Evolutionary conservation across 495 filamentous ascomycete genomes (phyloP), one percentile per base, ranked within the genome.

Genomic region (Venustampulla echinocandica): DNA sequence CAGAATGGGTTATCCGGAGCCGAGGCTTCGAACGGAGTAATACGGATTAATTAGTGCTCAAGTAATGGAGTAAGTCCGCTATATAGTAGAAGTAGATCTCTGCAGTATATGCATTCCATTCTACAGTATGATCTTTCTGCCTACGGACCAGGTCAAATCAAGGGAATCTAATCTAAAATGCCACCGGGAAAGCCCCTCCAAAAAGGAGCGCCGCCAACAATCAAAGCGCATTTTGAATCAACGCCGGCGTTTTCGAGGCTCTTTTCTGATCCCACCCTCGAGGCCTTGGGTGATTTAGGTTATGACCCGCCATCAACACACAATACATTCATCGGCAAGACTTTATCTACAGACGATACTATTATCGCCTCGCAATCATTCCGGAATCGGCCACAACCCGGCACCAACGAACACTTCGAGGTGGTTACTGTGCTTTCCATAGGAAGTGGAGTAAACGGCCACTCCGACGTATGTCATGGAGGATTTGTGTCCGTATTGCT

Each of bases 331-430:
- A 69, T 80, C 60, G 66, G 69, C 10, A 61, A 66, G 9, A 81
- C 77, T 0, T 58, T 85, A 25, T 73, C 76, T 48, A 66, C 68
- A 7, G 47, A 65, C 1, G 57, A 63, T 3, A 79, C 77, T 4
- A 69, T 86, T 34, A 30, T 64, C 0, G 62, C 62, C 2, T 78
- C 70, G 56, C 46, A 80, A 42, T 64, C 62, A 33, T 64, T 78
- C 55, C 65, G 71, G 45, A 50, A 57, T 40, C 55, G 49, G 9
- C 63, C 67, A 3, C 18, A 35, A 49, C 50, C 9, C 40, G 44
- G 10, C 56, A 74, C 32, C 50, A 60, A 19, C 18, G 18, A 37
- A 15, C 4, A 22, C 10, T 20, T 19, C 0, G 32, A 56, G 33
- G 13, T 56, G 2, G 10, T 47, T 3, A 32, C n/a, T 33, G 13